These are phyloP conservation scores for Debaryomyces castellii DNA, from an alignment of 805 yeast species.

Conservation along the genomic window DNA sequence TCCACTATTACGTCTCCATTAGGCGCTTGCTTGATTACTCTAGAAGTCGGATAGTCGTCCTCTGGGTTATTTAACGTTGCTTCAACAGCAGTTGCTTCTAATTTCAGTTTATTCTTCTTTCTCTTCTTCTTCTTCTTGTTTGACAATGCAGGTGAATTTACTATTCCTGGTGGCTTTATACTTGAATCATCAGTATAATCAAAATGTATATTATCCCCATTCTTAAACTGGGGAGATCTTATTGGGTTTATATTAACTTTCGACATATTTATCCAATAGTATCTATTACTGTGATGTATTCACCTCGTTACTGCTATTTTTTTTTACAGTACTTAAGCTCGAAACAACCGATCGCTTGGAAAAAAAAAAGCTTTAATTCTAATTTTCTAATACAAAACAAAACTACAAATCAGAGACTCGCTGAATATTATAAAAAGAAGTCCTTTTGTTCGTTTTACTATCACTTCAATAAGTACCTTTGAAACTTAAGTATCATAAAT, in stretches of 20 bases:
- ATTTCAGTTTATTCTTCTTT: slow-evolving; percentile 25
- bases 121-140: slow-evolving; percentile 30
- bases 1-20: slow-evolving; percentile 80
- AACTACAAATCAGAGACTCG: no score
- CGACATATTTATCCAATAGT: slow-evolving; percentile 6
- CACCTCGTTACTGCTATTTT: not conserved
- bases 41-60: slow-evolving; percentile 67
- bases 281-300: not conserved
- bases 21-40: slow-evolving; percentile 67
- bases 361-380: not conserved
- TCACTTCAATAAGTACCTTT: no score
- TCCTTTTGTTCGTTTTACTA: no score
- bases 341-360: not conserved
- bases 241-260: slow-evolving; percentile 7
- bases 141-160: slow-evolving; percentile 3
- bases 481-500: not conserved
- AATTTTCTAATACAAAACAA: not conserved
- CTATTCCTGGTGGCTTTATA: slow-evolving; percentile 10
- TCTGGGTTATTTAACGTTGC: slow-evolving; percentile 55
- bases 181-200: slow-evolving; percentile 13
- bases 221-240: slow-evolving; percentile 17
- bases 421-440: no score
- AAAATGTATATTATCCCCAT: slow-evolving; percentile 38
- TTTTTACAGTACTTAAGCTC: not conserved
- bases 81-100: slow-evolving; percentile 17